Conservation (phyloP, 164 flowering plant genomes). For the Aristolochia californica region DNA sequence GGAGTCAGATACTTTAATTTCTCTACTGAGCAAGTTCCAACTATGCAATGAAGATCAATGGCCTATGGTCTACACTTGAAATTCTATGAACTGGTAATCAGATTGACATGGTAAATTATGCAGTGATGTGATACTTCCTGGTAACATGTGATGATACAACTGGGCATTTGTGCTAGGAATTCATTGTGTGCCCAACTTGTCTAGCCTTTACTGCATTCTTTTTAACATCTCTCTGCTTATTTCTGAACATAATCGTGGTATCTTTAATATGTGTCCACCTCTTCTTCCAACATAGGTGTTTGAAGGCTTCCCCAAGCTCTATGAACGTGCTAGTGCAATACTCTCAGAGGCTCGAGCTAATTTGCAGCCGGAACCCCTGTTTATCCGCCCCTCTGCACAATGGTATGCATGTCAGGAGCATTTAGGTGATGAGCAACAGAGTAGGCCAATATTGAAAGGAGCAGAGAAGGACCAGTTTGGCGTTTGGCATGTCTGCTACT, state of each 20-base stretch:
- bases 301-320: conserved; percentile 56
- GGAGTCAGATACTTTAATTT: no score
- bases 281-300: conserved; percentile 24
- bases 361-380: conserved; percentile 58
- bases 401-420: conserved; percentile 65
- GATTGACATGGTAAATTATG: no score
- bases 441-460: conserved; percentile 26
- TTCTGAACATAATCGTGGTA: background rate
- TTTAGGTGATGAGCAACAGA: conserved; percentile 21
- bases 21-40: no score
- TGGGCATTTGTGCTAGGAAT: background rate
- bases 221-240: background rate
- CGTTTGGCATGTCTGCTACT: conserved; percentile 87
- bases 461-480: conserved; percentile 64
- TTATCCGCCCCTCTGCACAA: conserved; percentile 79
- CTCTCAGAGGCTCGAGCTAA: conserved; percentile 41
- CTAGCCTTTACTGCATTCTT: background rate
- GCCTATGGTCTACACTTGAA: no score
- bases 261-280: background rate
- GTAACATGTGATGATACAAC: background rate
- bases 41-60: no score
- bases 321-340: conserved; percentile 53
- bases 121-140: no score
- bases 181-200: background rate
- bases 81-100: no score